Evolutionary conservation across 441 rosid genomes (phyloP).

Genomic region (Brassica hybrid): DNA sequence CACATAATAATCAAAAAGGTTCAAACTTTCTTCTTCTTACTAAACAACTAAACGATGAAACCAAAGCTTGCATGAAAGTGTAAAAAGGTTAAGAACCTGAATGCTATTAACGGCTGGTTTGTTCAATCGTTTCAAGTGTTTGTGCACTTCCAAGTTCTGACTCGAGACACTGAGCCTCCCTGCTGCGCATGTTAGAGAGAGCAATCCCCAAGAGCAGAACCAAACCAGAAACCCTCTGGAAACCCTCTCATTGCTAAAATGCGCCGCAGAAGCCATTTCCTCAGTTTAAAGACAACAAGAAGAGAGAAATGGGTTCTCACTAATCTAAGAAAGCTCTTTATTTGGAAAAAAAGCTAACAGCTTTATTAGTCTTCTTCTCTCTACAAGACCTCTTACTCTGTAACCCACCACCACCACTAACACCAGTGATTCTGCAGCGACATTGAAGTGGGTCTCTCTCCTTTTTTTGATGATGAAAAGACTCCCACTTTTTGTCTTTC

Average conservation of each 20-base stretch:
- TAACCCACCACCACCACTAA: slow-evolving; percentile 37
- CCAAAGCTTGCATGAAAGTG: slow-evolving; percentile 3
- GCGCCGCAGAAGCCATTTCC: slow-evolving; percentile 30
- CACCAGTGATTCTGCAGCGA: slow-evolving; percentile 40
- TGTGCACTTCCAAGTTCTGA: slow-evolving; percentile 74
- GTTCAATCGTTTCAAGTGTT: slow-evolving; percentile 87
- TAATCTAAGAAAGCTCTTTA: slow-evolving; percentile 7
- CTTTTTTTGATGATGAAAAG: slow-evolving; percentile 40
- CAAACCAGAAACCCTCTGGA: slow-evolving; percentile 39
- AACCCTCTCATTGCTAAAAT: slow-evolving; percentile 40
- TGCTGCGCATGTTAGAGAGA: slow-evolving; percentile 54
- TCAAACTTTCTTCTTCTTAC: background rate
- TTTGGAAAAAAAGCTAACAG: slow-evolving; percentile 30
- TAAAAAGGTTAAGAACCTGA: slow-evolving; percentile 50
- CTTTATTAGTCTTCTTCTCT: slow-evolving; percentile 25
- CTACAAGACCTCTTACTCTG: background rate
- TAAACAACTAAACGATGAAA: background rate
- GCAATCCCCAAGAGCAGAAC: slow-evolving; percentile 52
- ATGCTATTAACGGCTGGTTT: slow-evolving; percentile 79
- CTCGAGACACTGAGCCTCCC: slow-evolving; percentile 62
- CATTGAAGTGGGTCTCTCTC: slow-evolving; percentile 45
- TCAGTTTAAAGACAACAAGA: slow-evolving; percentile 35
- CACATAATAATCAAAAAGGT: slow-evolving; percentile 9
- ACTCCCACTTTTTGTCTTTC: slow-evolving; percentile 18
- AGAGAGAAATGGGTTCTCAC: background rate